Evolutionary conservation across 2,329 filamentous ascomycete genomes (phyloP), one percentile per base, ranked within the genome.

Genomic region (Diplocarpon mali): DNA sequence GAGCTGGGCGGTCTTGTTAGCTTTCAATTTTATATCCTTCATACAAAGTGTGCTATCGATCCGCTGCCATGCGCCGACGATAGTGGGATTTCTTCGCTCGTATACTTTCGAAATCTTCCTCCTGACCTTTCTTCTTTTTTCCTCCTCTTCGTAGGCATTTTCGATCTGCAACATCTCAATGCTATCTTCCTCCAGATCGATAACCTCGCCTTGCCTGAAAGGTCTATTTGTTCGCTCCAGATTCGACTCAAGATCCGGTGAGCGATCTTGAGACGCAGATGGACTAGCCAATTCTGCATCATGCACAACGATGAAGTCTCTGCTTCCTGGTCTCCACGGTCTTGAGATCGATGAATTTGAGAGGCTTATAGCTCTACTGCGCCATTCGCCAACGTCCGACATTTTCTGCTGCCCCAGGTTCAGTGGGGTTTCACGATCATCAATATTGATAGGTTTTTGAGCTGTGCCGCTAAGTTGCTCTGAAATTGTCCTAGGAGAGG

Each of bases 21-120:
- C 40, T 12, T 6, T 65, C 57, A n/a, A 65, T 46, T 3, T 67
- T 57, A 37, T 56, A 1, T 60, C 54, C 1, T 61, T 58, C 0
- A 63, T 54, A 16, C 34, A 24, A 2, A 14, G 17, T 12, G 16
- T 14, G 13, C 24, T 42, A 1, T 20, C 34, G 7, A 37, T 10
- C n/a, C 15, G 40, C 16, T 31, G 14, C 40, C 40, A 66, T 38
- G 48, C 42, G 0, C 51, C 41, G 0, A 53, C 50, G 1, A 46
- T 47, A 0, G 35, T 16, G 4, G 63, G 54, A 35, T 48, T 62
- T 43, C 15, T 62, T 8, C 31, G 43, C 11, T 45, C 36, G 38
- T 15, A 37, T 59, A 59, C 20, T 38, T 40, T 43, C 6, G 24
- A 20, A 12, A 32, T 7, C 35, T 42, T 45, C 38, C 37, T 40